These are phyloP conservation scores for Phytopythium kandeliae DNA, from an alignment of 352 stramenopile genomes.

Conservation along the genomic window DNA sequence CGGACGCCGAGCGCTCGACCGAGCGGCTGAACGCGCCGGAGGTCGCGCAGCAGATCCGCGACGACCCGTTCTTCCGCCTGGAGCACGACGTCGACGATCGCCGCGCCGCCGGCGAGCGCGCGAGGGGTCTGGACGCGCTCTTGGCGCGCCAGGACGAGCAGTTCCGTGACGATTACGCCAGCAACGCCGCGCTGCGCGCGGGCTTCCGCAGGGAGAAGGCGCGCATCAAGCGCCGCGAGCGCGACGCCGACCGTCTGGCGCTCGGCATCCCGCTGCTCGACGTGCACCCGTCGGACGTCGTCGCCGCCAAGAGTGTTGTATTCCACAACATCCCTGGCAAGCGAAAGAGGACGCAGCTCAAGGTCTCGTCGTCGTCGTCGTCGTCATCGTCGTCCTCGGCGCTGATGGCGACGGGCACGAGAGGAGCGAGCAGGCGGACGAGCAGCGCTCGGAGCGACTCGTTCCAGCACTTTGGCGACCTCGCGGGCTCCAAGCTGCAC, in stretches of 20 bases:
- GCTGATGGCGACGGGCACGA: neutral
- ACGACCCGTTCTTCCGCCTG: slow-evolving; percentile 70
- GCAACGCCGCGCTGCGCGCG: slow-evolving; percentile 49
- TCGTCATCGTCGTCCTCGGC: neutral
- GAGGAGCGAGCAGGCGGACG: neutral
- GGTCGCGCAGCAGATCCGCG: slow-evolving; percentile 29
- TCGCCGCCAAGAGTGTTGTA: slow-evolving; percentile 44
- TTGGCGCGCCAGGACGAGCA: slow-evolving; percentile 49
- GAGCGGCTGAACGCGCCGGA: slow-evolving; percentile 55
- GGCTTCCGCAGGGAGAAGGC: slow-evolving; percentile 60
- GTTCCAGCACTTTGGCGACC: slow-evolving; percentile 66
- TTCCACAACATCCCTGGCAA: slow-evolving; percentile 49
- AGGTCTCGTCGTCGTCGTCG: neutral
- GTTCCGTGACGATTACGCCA: slow-evolving; percentile 65
- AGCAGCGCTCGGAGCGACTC: slow-evolving; percentile 17
- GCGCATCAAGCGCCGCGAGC: slow-evolving; percentile 27
- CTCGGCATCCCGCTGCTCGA: slow-evolving; percentile 61
- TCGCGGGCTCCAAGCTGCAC: slow-evolving; percentile 42
- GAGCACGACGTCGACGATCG: slow-evolving; percentile 80
- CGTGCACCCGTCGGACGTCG: slow-evolving; percentile 47
- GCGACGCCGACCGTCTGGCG: slow-evolving; percentile 32
- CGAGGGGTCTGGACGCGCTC: slow-evolving; percentile 45
- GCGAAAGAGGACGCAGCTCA: slow-evolving; percentile 1
- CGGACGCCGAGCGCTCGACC: slow-evolving; percentile 32
- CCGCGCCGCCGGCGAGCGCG: slow-evolving; percentile 31